Base-by-base conservation (phyloP, 768 basidiomycete species). In the Pisolithus microcarpus region DNA sequence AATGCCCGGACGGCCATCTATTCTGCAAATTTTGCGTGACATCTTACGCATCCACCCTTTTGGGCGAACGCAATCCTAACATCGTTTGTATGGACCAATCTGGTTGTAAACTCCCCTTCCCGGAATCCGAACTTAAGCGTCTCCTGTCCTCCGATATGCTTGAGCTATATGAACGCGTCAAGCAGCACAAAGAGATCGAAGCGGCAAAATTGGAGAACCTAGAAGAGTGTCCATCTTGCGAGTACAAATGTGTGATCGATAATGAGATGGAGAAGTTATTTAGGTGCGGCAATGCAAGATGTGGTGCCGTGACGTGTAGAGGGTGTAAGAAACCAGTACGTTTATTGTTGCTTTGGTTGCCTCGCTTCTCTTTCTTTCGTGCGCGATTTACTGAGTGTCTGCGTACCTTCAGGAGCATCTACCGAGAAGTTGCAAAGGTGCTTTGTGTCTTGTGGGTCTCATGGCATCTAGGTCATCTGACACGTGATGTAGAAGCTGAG, bases 191-290 rank as follows among this genome's bases (percentile, higher is more conserved):
- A 63, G 88, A 91, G 56, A 80, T 95, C 30, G 81, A 85, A 51
- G 79, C 76, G 0, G 92, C 92, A 16, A 81, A 75, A 2, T 61
- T 96, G 34, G 88, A 89, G 43, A 82, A 81, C 5, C 72, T 95
- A 11, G 91, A 93, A 65, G 87, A 87, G 58, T 96, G 93, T 63
- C 93, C 93, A 4, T 89, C 85, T 56, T 96, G 93, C 68, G 89
- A 91, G 39, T 96, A 79, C 70, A 87, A 82, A 52, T 83, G 82
- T 57, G 80, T 87, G n/a, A 82, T 90, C 48, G 87, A 87, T 48
- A 77, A 83, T 49, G 65, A 65, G 36, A 70, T 78, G 46, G 86
- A 89, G 61, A 84, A 78, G 63, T 66, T 90, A 28, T 75, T 76
- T 50, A 60, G 72, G 55, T 79, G 78, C 50, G 71, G 77, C 52